Evolutionary conservation across 257 asterid species (phyloP), one percentile per base, ranked within the genome.

Genomic region (Striga asiatica): DNA sequence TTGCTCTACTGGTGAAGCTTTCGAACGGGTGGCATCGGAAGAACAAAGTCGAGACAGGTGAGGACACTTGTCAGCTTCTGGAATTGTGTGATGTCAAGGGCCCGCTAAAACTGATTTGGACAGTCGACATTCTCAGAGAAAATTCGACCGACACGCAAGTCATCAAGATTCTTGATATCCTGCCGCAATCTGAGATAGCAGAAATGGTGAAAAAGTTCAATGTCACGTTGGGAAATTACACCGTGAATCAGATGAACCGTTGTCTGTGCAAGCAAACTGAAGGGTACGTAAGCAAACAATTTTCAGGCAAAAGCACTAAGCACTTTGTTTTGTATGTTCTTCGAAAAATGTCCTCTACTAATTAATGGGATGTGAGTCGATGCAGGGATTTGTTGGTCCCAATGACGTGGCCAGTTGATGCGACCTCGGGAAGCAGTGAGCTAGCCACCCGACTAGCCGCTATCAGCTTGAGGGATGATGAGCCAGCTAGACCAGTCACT

Each of bases 11-110:
- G 37, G 56, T 51, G 68, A 85, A 74, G 73, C 80, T 85, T 39
- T 66, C 84, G 13, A 72, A 57, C 7, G 84, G 84, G 11, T 81
- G 77, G 78, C 71, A n/a, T n/a, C n/a, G 74, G 7, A 60, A 65
- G 51, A 69, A 5, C 4, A 64, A 60, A 28, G 70, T 69, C 7
- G 57, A n/a, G 43, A 14, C 19, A 12, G 37, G 13, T 19, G 73
- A 68, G 3, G 19, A 27, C 53, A 25, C 70, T 29, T 62, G 72
- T 23, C 54, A 41, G 57, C 28, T 74, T 10, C 46, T 77, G 73
- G 74, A 78, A 61, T 31, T 56, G 31, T 65, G 62, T 6, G 63
- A 67, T 11, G 67, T 81, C 4, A 75, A 70, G 54, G 76, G 71
- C 49, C 10, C 12, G 3, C 19, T 68, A 32, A 57, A 67, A 41